phyloP scores from a whole-genome alignment of 2,329 filamentous ascomycete genomes.

The Apiospora rasikravindrae region DNA sequence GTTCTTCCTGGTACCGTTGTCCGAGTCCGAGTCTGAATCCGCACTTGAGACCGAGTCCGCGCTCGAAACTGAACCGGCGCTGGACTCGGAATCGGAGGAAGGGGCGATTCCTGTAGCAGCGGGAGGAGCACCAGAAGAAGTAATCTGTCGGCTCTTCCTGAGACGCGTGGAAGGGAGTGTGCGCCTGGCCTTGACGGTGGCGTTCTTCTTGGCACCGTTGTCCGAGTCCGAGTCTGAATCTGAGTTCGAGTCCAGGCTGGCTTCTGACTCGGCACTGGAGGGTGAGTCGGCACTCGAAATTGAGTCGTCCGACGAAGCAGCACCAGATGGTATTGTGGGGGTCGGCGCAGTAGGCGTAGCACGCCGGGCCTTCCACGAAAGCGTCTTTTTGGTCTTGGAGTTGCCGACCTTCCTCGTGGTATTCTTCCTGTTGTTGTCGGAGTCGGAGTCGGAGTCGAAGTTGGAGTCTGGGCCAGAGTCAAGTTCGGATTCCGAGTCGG shows the following conservation, averaged over 20 bases:
- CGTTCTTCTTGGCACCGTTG: not conserved
- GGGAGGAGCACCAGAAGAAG: not conserved
- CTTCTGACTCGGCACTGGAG: not conserved
- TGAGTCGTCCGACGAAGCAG: not conserved
- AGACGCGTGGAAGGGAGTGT: not conserved
- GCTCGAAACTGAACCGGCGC: not conserved
- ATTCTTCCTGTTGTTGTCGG: not conserved
- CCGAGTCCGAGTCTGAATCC: not conserved
- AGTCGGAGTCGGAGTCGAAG: not conserved
- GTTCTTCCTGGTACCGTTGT: not conserved
- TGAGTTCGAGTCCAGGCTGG: not conserved
- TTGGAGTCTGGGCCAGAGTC: constrained; percentile 26
- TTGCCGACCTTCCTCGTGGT: not conserved
- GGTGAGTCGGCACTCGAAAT: not conserved
- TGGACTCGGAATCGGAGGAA: not conserved
- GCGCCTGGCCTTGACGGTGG: not conserved
- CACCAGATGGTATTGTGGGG: not conserved
- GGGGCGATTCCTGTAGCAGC: not conserved
- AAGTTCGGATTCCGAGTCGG: not conserved
- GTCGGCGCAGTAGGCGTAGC: not conserved
- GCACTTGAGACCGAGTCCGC: not conserved
- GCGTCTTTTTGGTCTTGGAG: not conserved
- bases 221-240: not conserved
- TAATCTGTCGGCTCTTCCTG: not conserved
- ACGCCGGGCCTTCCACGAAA: not conserved